These are phyloP conservation scores for Puccinia hordei DNA, from an alignment of 1,284 basidiomycete species.

Conservation along the genomic window DNA sequence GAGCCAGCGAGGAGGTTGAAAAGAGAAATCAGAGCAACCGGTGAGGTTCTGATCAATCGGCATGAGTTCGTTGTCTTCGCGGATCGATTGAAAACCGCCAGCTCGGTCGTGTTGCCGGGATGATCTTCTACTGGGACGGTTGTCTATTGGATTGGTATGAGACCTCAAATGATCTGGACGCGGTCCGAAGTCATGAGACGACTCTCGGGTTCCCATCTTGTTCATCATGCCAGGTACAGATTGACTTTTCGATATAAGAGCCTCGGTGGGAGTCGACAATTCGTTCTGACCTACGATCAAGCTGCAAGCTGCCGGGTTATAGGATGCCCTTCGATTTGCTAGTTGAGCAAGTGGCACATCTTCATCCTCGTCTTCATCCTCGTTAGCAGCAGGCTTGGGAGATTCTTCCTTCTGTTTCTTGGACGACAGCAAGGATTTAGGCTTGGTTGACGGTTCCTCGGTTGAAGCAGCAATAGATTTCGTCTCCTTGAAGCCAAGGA, in stretches of 20 bases:
- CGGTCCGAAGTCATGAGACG: too few species aligned
- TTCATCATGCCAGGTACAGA: background rate
- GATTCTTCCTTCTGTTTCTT: background rate
- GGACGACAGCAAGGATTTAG: background rate
- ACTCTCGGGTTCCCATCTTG: background rate
- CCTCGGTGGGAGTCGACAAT: background rate
- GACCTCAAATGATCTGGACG: background rate
- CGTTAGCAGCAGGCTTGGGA: background rate
- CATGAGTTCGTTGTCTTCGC: background rate
- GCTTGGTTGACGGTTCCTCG: background rate
- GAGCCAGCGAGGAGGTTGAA: constrained; percentile 10
- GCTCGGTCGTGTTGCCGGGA: background rate
- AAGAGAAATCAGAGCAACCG: background rate
- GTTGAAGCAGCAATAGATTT: background rate
- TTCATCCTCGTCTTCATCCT: background rate
- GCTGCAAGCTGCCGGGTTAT: background rate
- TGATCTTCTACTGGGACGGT: too few species aligned
- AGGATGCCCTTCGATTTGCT: background rate
- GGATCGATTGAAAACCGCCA: background rate
- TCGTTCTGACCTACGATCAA: background rate
- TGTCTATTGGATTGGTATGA: background rate
- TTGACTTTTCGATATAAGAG: background rate
- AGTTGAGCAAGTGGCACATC: constrained; percentile 39
- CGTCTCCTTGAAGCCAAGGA: background rate
- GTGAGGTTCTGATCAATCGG: background rate